A percentile compares a stretch with the other conserved stretches of the same genome.
Evolutionary conservation across 331 rosid genomes (phyloP).

Genomic region (Rosa hybrid): DNA sequence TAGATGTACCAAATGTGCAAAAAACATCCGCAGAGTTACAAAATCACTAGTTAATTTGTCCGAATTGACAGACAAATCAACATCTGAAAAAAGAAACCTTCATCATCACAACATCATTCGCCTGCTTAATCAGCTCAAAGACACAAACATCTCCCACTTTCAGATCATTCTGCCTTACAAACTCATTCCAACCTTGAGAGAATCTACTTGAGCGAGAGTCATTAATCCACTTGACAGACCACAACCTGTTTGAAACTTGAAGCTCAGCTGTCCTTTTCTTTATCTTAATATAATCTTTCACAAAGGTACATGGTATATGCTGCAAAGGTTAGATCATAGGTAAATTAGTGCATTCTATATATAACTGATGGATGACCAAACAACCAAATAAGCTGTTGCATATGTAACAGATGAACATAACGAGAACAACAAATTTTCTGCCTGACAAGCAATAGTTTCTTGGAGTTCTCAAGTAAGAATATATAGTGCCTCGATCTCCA

Average conservation of each 20-base stretch:
- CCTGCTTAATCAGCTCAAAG: conserved; percentile 33
- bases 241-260: conserved; percentile 5
- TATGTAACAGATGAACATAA: neutral
- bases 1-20: neutral
- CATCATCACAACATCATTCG: neutral
- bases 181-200: conserved; percentile 25
- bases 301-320: conserved; percentile 19
- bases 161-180: conserved; percentile 21
- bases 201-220: neutral
- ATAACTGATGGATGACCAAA: neutral
- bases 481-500: neutral
- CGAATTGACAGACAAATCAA: neutral
- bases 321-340: conserved; percentile 5
- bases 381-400: neutral
- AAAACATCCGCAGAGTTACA: neutral
- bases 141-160: conserved; percentile 34
- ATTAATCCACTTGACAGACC: conserved; percentile 14
- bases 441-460: neutral
- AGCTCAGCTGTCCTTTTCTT: neutral
- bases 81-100: conserved; percentile 16
- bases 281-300: neutral
- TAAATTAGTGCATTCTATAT: neutral
- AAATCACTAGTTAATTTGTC: neutral
- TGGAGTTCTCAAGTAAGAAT: neutral
- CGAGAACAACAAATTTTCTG: neutral